Percentiles rank a stretch among this genome's conserved stretches.
These are phyloP conservation scores for Atkinsonella hypoxylon DNA, from an alignment of 2,329 filamentous ascomycete species.

Conservation along the genomic window DNA sequence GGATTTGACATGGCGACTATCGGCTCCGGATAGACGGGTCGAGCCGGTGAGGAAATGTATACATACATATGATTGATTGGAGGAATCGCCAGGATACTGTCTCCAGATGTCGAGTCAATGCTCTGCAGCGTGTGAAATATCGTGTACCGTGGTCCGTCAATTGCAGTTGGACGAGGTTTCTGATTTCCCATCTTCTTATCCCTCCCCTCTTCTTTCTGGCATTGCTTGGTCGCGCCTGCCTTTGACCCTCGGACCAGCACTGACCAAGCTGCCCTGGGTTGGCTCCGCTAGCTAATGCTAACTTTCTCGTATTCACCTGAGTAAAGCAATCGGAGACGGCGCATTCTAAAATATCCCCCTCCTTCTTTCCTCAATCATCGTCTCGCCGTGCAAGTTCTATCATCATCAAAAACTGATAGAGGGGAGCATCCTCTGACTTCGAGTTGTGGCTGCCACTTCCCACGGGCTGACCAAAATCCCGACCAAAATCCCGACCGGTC, in stretches of 20 bases:
- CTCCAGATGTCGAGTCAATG: background rate
- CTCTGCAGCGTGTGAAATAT: background rate
- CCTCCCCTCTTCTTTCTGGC: background rate
- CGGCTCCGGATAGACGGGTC: background rate
- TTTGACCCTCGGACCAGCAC: background rate
- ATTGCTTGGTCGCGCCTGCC: slow-evolving; percentile 1
- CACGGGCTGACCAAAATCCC: background rate
- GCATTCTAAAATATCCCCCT: background rate
- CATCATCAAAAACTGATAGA: background rate
- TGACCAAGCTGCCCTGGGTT: background rate
- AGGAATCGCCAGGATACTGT: background rate
- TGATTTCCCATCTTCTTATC: background rate
- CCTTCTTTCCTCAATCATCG: background rate
- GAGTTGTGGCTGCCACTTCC: background rate
- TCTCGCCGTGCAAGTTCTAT: background rate
- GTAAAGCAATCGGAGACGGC: background rate
- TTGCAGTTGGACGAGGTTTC: background rate
- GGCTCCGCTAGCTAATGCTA: background rate
- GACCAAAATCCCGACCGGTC: background rate
- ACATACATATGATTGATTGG: background rate
- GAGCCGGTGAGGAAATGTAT: background rate
- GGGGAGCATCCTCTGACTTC: background rate
- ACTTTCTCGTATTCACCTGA: slow-evolving; percentile 5
- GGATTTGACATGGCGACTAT: background rate
- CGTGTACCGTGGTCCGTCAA: background rate